Evolutionary conservation across 768 basidiomycete genomes (phyloP), one percentile per base, ranked within the genome.

Genomic region (Cantharellus cinnabarinus): DNA sequence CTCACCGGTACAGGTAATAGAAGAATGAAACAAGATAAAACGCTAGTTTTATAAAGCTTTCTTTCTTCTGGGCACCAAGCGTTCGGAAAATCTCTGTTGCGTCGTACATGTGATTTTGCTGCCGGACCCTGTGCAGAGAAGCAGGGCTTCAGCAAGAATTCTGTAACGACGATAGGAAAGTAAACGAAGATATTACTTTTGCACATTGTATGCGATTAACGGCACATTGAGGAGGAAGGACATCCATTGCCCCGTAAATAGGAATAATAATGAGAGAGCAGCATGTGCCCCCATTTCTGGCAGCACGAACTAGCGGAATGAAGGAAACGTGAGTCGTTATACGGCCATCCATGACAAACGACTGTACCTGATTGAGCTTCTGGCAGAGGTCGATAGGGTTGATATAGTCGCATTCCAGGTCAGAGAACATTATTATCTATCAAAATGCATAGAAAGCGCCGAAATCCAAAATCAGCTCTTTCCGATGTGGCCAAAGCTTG

Each of bases 301-400:
- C 34, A 98, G 76, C 56, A 98, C 89, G 68, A 99, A 98, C 94
- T 99, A 65, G 34, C 57, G 52, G 2, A 52, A 40, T 44, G 44
- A 15, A 39, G 29, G 41, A 4, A 35, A 57, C 10, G 54, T 2
- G 0, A 50, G 4, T 34, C 41, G 54, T 39, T 1, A 15, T 4
- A 44, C 4, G n/a, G 41, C 38, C 35, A 50, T 37, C 10, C 10
- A 37, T 14, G 41, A 50, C 52, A 61, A 37, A 39, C 7, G 50
- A 50, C 44, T 14, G 52, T 63, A 94, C 94, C 72, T 91, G 88
- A 70, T 98, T 98, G 66, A 98, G 82, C 76, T 95, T 97, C 74
- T 98, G 98, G 74, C 95, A 98, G 42, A 98, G 82, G 72, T 99
- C 95, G 80, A 99, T 99, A 57, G 95, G 95, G 73, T 99, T 99